Evolutionary conservation across 2,329 filamentous ascomycete species (phyloP).

Genomic region (Knufia fluminis): DNA sequence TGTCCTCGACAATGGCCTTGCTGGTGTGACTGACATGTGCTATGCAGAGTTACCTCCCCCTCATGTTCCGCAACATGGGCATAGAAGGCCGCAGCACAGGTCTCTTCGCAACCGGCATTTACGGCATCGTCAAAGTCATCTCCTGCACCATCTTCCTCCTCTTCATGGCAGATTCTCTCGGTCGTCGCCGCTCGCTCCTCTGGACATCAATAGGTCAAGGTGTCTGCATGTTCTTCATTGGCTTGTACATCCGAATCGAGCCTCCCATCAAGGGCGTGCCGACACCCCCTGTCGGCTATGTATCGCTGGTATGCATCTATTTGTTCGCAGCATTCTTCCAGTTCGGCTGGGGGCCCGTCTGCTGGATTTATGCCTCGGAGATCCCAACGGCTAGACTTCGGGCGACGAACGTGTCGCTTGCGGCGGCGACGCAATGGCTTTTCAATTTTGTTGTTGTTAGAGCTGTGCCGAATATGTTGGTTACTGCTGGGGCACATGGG

Average conservation of each 20-base stretch:
- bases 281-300: conserved; percentile 58
- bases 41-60: conserved; percentile 61
- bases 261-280: conserved; percentile 45
- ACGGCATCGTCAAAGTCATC: conserved; percentile 60
- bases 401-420: conserved; percentile 58
- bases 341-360: conserved; percentile 61
- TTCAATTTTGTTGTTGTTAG: conserved; percentile 64
- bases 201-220: conserved; percentile 57
- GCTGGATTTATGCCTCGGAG: conserved; percentile 64
- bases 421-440: conserved; percentile 61
- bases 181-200: conserved; percentile 45
- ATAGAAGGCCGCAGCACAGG: conserved; percentile 47
- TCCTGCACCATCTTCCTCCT: conserved; percentile 25
- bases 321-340: conserved; percentile 65
- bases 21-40: conserved; percentile 41
- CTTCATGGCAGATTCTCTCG: conserved; percentile 30
- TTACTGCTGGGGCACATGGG: conserved; percentile 45
- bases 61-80: conserved; percentile 59
- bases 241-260: conserved; percentile 55
- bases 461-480: conserved; percentile 45
- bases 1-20: background rate
- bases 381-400: conserved; percentile 59
- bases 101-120: conserved; percentile 66
- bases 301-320: conserved; percentile 62
- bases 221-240: conserved; percentile 58